Conservation (phyloP, 2,329 filamentous ascomycete species). For the Aspergillus sp. region DNA sequence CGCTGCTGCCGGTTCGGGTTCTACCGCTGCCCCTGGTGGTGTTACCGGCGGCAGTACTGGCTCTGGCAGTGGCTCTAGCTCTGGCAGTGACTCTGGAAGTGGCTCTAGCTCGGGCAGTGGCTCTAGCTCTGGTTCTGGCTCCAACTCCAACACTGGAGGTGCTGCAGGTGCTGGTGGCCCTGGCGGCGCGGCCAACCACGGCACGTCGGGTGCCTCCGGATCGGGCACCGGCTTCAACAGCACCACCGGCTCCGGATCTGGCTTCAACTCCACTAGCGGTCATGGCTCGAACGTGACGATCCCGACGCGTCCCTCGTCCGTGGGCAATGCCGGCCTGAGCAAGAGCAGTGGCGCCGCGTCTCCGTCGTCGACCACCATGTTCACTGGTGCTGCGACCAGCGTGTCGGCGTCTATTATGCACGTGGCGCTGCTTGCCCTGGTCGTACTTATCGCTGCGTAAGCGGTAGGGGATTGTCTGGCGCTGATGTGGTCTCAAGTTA, state of each 20-base stretch:
- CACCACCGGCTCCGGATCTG: conserved; percentile 2
- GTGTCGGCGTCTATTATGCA: background rate
- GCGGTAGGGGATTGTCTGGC: background rate
- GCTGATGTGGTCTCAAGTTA: background rate
- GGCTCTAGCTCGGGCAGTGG: background rate
- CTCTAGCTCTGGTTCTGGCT: conserved; percentile 6
- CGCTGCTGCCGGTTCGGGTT: background rate
- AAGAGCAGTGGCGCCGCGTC: background rate
- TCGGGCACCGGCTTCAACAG: background rate
- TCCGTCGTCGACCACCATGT: background rate
- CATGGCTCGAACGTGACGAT: background rate
- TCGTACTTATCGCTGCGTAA: background rate
- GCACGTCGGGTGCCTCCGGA: background rate
- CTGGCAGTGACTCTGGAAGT: conserved; percentile 10
- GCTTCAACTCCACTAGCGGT: background rate
- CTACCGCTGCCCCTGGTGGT: background rate
- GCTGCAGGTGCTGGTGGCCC: conserved; percentile 1
- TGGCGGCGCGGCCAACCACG: background rate
- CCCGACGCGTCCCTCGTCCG: background rate
- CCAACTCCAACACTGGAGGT: conserved; percentile 10
- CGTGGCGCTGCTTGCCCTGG: background rate
- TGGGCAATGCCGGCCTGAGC: background rate
- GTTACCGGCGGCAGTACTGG: conserved; percentile 11
- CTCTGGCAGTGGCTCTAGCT: conserved; percentile 22
- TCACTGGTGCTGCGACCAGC: background rate